These are phyloP conservation scores for Globisporangium middletonii DNA, from an alignment of 352 stramenopile species.

Conservation along the genomic window DNA sequence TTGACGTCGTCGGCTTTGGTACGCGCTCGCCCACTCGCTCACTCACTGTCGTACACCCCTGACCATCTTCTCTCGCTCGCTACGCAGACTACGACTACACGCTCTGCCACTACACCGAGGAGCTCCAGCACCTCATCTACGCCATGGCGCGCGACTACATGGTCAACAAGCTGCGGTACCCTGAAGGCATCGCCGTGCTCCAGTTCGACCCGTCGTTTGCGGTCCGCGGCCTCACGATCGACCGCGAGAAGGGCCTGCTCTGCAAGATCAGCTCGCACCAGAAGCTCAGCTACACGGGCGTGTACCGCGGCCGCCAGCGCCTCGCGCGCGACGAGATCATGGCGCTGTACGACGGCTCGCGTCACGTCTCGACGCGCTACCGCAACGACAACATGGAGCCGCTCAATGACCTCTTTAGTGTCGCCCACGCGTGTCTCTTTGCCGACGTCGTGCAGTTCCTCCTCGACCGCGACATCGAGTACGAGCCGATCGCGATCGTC, in stretches of 20 bases:
- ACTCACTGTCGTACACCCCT: background rate
- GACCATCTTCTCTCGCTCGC: background rate
- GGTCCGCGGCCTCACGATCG: slow-evolving; percentile 90
- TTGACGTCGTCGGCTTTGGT: slow-evolving; percentile 75
- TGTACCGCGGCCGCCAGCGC: slow-evolving; percentile 81
- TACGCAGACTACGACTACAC: slow-evolving; percentile 93
- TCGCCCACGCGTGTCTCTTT: slow-evolving; percentile 92
- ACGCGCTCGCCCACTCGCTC: background rate
- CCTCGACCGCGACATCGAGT: slow-evolving; percentile 86
- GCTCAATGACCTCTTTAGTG: slow-evolving; percentile 92
- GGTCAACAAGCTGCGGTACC: slow-evolving; percentile 84
- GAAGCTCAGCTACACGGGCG: slow-evolving; percentile 80
- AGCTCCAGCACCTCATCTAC: slow-evolving; percentile 92
- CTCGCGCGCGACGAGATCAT: slow-evolving; percentile 81
- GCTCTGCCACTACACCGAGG: slow-evolving; percentile 89
- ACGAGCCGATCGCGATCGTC: slow-evolving; percentile 82
- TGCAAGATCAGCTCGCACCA: slow-evolving; percentile 94
- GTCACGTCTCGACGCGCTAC: slow-evolving; percentile 78
- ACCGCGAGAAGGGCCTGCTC: slow-evolving; percentile 90
- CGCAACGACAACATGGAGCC: slow-evolving; percentile 87
- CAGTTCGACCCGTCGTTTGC: slow-evolving; percentile 88
- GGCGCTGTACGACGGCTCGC: slow-evolving; percentile 85
- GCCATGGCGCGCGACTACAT: slow-evolving; percentile 86
- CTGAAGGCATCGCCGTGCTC: slow-evolving; percentile 66
- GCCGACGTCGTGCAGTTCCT: slow-evolving; percentile 93